These are phyloP conservation scores for Chaetoceros tenuissimus DNA, from an alignment of 108 stramenopile species.

Conservation along the genomic window DNA sequence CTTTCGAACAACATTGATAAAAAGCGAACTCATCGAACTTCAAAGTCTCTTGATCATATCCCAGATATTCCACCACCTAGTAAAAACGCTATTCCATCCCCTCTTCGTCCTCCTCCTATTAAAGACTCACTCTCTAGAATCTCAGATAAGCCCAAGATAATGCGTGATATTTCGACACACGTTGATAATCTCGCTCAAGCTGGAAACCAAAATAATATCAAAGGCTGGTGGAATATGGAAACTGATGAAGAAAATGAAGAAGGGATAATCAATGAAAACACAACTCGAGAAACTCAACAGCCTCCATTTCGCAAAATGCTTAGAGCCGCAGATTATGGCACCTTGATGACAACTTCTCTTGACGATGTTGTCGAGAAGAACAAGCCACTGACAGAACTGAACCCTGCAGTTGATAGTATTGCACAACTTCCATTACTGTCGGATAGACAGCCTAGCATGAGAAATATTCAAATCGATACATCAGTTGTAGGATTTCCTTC, in stretches of 20 bases:
- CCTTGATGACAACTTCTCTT: slow-evolving; percentile 55
- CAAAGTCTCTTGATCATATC: not conserved
- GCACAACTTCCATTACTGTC: slow-evolving; percentile 76
- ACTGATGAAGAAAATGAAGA: slow-evolving; percentile 16
- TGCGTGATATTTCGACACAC: not conserved
- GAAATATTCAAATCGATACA: slow-evolving; percentile 82
- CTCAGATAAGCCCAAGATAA: not conserved
- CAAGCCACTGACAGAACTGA: slow-evolving; percentile 44
- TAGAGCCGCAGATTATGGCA: slow-evolving; percentile 39
- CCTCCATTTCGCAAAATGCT: slow-evolving; percentile 34
- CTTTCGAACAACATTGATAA: not conserved
- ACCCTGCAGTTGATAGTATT: slow-evolving; percentile 59
- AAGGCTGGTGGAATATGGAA: slow-evolving; percentile 46
- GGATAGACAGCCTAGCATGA: slow-evolving; percentile 67
- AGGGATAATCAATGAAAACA: not conserved
- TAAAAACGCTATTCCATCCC: not conserved
- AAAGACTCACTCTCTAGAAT: not conserved
- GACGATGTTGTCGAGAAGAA: slow-evolving; percentile 56
- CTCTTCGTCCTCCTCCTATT: not conserved
- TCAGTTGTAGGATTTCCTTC: slow-evolving; percentile 79
- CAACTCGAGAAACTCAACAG: slow-evolving; percentile 1
- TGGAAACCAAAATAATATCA: not conserved
- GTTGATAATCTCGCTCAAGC: not conserved
- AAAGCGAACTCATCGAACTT: not conserved
- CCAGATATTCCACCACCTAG: not conserved